Base-by-base conservation (phyloP, 768 basidiomycete species). In the Phaeolepiota aurea region DNA sequence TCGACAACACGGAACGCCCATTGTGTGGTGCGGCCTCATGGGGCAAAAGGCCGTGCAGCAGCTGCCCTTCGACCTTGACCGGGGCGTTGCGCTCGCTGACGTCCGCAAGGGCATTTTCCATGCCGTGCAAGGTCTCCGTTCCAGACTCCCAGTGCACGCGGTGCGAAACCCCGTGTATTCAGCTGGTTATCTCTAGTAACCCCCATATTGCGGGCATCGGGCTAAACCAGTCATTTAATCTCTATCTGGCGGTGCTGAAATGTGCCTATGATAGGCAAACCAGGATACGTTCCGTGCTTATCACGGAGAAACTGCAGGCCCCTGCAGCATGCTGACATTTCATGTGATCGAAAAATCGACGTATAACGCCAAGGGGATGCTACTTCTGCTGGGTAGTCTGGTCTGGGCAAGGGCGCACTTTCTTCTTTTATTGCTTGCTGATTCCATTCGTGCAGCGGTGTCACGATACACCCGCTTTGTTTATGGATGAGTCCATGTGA, bases 41-140 rank as follows among this genome's bases (percentile, higher is more conserved):
- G 94, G 97, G 1, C 92, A 94, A 63, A 97, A 97, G 55, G 92
- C 93, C 18, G 90, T 93, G 0, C 93, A 97, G 56, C 93, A 97
- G 55, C 70, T 98, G 0, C 72, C 97, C 1, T 97, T 99, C 52
- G 91, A 97, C 48, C 90, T 96, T 3, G 93, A 97, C 57, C 58
- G 59, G 1, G 65, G 64, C 50, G 86, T 98, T 22, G 87, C 93
- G 2, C 70, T 97, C 3, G 72, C 87, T 3, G 94, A 98, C 55
- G 91, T 91, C 1, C 74, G 87, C 44, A 93, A 93, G 49, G 93
- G 94, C 0, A 85, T n/a, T 97, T 16, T 73, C 82, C 5, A 94
- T 94, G 89, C 82, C 97, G 55, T 76, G 77, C 40, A 96, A 93
- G 59, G 72, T 97, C 5, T 69, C 74, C 13, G 80, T 97, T 1